Percentiles rank a stretch among this genome's conserved stretches.
phyloP scores from a whole-genome alignment of 495 filamentous ascomycete genomes.

The Annulohypoxylon bovei region DNA sequence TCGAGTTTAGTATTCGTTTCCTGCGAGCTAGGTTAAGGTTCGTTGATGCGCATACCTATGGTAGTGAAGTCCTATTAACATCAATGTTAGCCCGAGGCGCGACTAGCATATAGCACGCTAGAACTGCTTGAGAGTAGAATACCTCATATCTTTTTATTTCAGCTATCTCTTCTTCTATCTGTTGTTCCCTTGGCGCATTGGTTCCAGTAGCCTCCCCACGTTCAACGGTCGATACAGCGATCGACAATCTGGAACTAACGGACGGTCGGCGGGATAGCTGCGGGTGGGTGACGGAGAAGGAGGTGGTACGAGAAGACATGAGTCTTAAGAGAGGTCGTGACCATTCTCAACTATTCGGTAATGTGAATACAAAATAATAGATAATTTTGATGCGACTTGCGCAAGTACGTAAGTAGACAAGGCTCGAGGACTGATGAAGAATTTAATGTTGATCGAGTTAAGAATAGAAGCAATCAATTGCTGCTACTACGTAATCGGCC shows the following conservation, averaged over 20 bases:
- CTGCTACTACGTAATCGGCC: slow-evolving; percentile 15
- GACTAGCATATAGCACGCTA: not conserved
- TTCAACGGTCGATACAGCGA: slow-evolving; percentile 71
- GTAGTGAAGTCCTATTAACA: slow-evolving; percentile 78
- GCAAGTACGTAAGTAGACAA: slow-evolving; percentile 3
- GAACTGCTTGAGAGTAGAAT: slow-evolving; percentile 5
- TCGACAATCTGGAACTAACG: slow-evolving; percentile 75
- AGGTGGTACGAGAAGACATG: slow-evolving; percentile 73
- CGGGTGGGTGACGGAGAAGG: slow-evolving; percentile 61
- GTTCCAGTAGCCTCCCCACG: slow-evolving; percentile 61
- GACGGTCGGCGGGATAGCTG: slow-evolving; percentile 65
- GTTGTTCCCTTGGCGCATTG: slow-evolving; percentile 60
- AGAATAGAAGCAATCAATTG: not conserved
- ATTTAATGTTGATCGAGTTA: slow-evolving; percentile 11
- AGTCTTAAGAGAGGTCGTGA: slow-evolving; percentile 10
- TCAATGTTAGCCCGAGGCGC: slow-evolving; percentile 17
- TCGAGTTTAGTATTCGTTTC: slow-evolving; percentile 13
- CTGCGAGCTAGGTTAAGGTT: not conserved
- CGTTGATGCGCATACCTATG: slow-evolving; percentile 67
- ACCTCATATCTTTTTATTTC: slow-evolving; percentile 98
- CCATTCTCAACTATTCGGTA: slow-evolving; percentile 46
- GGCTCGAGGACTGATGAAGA: not conserved
- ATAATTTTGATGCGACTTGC: slow-evolving; percentile 8
- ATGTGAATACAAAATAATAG: slow-evolving; percentile 28
- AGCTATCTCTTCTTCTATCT: slow-evolving; percentile 92